These are phyloP conservation scores for Ascochyta clinopodiicola DNA, from an alignment of 2,329 filamentous ascomycete species.

Conservation along the genomic window DNA sequence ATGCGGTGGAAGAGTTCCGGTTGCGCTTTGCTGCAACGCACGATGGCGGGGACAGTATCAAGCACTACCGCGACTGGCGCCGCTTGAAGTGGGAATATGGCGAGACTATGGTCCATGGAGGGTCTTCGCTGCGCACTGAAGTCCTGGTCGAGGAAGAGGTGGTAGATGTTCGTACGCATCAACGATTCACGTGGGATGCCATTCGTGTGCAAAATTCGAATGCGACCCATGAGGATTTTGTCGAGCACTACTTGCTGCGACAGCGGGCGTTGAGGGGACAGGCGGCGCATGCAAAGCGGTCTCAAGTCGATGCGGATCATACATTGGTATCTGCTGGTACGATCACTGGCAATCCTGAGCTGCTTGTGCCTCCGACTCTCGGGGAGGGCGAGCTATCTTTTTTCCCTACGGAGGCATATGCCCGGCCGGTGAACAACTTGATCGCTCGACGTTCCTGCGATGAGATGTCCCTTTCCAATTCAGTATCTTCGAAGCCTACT, in stretches of 20 bases:
- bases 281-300: background rate
- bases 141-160: background rate
- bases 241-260: conserved; percentile 1
- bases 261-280: background rate
- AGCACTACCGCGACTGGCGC: conserved; percentile 2
- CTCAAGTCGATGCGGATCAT: too few relatives aligned
- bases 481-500: conserved; percentile 2
- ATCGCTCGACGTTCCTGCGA: background rate
- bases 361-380: too few relatives aligned
- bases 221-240: conserved; percentile 2
- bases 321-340: too few relatives aligned
- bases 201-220: background rate
- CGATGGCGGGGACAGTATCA: background rate
- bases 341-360: too few relatives aligned
- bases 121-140: background rate
- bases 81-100: background rate
- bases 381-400: too few relatives aligned
- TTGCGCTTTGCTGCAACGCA: background rate
- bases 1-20: background rate
- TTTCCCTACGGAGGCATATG: background rate
- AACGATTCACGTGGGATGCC: background rate
- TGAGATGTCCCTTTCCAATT: background rate
- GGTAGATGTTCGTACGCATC: background rate
- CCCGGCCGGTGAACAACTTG: background rate
- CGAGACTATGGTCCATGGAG: conserved; percentile 5